Conservation (phyloP, 2,329 filamentous ascomycete genomes). For the Plenodomus biglobosus region DNA sequence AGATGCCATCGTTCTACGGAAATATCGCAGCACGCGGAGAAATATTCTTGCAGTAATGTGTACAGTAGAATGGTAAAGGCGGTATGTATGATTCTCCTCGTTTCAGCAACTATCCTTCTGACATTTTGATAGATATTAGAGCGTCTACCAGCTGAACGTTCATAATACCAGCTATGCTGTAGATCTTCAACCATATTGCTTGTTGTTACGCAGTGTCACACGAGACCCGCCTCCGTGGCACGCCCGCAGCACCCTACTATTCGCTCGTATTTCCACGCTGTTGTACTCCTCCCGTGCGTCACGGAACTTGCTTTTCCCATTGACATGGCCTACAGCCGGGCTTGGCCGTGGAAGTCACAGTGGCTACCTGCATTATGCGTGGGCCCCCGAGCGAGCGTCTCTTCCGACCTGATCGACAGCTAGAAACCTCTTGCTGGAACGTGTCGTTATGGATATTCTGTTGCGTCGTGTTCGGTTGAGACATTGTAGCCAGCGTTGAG, state of each 20-base stretch:
- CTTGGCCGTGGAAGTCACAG: conserved; percentile 3
- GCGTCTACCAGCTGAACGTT: not conserved
- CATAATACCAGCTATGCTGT: not conserved
- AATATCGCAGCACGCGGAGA: not conserved
- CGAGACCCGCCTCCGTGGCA: conserved; percentile 14
- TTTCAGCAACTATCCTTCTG: too few species aligned
- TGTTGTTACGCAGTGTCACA: conserved; percentile 12
- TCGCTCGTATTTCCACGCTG: conserved; percentile 9
- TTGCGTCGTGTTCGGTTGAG: not conserved
- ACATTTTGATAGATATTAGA: not conserved
- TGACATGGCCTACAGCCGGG: not conserved
- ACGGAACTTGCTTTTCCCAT: conserved; percentile 1
- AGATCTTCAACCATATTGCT: not conserved
- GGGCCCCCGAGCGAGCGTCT: conserved; percentile 7
- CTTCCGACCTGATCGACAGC: conserved; percentile 5
- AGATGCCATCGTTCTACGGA: not conserved
- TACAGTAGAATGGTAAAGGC: not conserved
- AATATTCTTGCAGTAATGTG: not conserved
- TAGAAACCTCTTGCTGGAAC: not conserved
- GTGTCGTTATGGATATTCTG: not conserved
- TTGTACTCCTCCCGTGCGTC: conserved; percentile 4
- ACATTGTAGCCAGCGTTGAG: not conserved
- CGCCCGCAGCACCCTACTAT: conserved; percentile 11
- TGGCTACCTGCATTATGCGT: conserved; percentile 3
- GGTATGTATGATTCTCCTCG: not conserved